Evolutionary conservation across 768 basidiomycete species (phyloP).

Genomic region (Saitozyma sp.): DNA sequence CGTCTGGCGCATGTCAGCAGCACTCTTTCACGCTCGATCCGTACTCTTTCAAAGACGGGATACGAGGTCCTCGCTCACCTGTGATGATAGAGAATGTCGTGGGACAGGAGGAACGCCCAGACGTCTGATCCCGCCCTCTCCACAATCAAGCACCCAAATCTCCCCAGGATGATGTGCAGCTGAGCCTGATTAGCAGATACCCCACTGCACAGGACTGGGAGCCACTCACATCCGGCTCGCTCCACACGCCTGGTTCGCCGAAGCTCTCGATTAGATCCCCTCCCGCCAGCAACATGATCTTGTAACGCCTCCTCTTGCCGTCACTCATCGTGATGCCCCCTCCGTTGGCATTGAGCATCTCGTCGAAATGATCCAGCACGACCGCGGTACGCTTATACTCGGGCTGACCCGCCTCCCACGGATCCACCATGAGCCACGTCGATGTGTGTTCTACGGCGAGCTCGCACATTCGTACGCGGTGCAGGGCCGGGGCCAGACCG

Average conservation of each 20-base stretch:
- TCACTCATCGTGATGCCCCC: conserved; percentile 71
- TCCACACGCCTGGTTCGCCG: conserved; percentile 98
- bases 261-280: conserved; percentile 96
- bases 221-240: conserved; percentile 78
- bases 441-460: conserved; percentile 87
- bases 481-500: conserved; percentile 79
- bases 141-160: conserved; percentile 90
- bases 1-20: conserved; percentile 65
- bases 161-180: conserved; percentile 94
- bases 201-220: background rate
- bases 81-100: conserved; percentile 57
- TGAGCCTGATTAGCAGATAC: conserved; percentile 48
- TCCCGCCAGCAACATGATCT: conserved; percentile 94
- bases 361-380: conserved; percentile 94
- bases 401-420: conserved; percentile 93
- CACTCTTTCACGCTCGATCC: background rate
- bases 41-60: conserved; percentile 1
- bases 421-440: conserved; percentile 94
- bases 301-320: conserved; percentile 69
- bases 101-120: conserved; percentile 57
- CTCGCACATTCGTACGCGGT: conserved; percentile 73
- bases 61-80: conserved; percentile 39
- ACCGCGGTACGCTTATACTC: conserved; percentile 91
- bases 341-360: conserved; percentile 78
- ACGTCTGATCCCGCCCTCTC: conserved; percentile 93